Base-by-base conservation (phyloP, 2,329 filamentous ascomycete genomes). In the Trichoderma sp. region DNA sequence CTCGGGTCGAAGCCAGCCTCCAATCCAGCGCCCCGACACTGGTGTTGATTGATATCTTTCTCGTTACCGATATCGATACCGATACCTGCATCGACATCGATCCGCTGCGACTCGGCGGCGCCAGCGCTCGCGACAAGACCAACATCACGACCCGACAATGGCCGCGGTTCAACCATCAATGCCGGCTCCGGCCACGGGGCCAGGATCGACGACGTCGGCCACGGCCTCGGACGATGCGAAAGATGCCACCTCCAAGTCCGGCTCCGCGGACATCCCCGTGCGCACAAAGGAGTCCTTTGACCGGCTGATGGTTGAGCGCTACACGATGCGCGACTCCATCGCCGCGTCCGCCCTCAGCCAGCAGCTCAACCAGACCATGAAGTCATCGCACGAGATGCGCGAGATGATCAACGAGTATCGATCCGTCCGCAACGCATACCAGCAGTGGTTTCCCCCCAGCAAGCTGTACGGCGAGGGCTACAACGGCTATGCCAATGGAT, bases 401-500 rank as follows among this genome's bases (percentile, higher is more conserved):
- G 85, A 88, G 64, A 91, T 92, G 81, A 87, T 90, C 72, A 87
- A 91, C 73, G 91, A 93, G 79, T 94, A 95, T 84, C 86, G 89
- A 72, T 82, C 86, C 63, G 79, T 93, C 60, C 84, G 87, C 73
- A 84, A 81, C 74, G 85, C 88, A 9, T 88, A 86, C 76, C 86
- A 87, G 73, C 82, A 82, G 61, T 87, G 82, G 79, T 90, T 89
- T 71, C 86, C 87, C 3, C 84, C 88, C 1, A 85, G 83, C 75
- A 86, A 84, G 75, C 85, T 90, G 73, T 94, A 86, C 83, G 92
- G 86, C 81, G 89, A 86, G 76, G 96, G 96, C 70, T 99, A 97
- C 80, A 90, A 89, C 79, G 95, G 95, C 58, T 97, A 92, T 79
- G 95, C 93, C 75, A 98, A 98, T 84, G 92, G 92, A 73, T 86